phyloP scores from a whole-genome alignment of 1,284 basidiomycete genomes.

The Papiliotrema fonsecae region DNA sequence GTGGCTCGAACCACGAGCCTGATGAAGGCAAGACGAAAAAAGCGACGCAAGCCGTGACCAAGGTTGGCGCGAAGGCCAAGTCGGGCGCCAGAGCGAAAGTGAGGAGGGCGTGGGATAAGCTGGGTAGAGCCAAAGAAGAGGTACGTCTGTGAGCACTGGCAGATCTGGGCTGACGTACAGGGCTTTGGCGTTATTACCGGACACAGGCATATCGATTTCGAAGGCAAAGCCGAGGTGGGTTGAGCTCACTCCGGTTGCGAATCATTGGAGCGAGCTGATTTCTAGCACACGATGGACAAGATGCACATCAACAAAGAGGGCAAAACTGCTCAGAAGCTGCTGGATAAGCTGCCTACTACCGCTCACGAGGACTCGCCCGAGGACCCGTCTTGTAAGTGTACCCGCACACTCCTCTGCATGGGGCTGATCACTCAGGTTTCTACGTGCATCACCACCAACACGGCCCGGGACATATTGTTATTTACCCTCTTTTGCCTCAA shows the following conservation, averaged over 20 bases:
- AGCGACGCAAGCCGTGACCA: constrained; percentile 7
- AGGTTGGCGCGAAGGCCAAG: constrained; percentile 4
- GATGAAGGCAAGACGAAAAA: constrained; percentile 8
- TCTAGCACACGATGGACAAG: constrained; percentile 14
- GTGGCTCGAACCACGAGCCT: constrained; percentile 1
- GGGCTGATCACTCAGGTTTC: constrained; percentile 17
- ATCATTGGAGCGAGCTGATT: not conserved
- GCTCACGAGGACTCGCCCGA: constrained; percentile 11
- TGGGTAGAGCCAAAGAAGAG: constrained; percentile 23
- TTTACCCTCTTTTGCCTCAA: constrained; percentile 15
- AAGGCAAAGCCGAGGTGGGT: constrained; percentile 17
- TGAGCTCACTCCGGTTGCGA: no score
- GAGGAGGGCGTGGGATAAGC: constrained; percentile 13
- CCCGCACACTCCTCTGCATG: not conserved
- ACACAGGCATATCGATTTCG: constrained; percentile 18
- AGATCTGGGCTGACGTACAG: constrained; percentile 7
- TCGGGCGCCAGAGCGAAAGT: constrained; percentile 5
- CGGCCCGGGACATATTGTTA: constrained; percentile 26
- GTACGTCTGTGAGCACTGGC: constrained; percentile 10
- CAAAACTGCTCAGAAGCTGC: constrained; percentile 10
- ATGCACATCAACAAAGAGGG: constrained; percentile 17
- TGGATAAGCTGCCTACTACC: constrained; percentile 11
- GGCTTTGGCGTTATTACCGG: constrained; percentile 22
- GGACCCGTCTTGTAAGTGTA: constrained; percentile 1
- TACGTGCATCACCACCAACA: constrained; percentile 22